Evolutionary conservation across 1,284 basidiomycete genomes (phyloP).

Genomic region (Leccinum fallax): DNA sequence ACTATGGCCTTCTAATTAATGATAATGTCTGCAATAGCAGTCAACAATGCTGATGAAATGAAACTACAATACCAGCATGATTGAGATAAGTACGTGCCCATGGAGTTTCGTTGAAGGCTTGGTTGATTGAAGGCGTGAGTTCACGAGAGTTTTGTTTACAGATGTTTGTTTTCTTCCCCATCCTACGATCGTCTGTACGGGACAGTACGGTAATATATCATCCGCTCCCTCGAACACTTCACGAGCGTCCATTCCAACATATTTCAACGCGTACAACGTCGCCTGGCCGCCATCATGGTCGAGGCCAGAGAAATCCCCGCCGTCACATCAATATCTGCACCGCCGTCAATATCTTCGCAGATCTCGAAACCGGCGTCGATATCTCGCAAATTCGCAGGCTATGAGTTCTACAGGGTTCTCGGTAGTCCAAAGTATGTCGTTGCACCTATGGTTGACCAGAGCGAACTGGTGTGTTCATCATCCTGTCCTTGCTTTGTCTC

Average conservation of each 20-base stretch:
- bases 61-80: neutral
- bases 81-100: neutral
- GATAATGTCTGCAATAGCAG: neutral
- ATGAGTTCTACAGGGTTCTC: constrained; percentile 69
- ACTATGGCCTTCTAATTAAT: neutral
- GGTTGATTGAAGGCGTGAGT: neutral
- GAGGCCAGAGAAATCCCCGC: neutral
- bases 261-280: constrained; percentile 5
- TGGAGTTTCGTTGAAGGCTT: neutral
- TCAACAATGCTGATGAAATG: neutral
- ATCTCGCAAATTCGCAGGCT: constrained; percentile 23
- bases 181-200: neutral
- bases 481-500: neutral
- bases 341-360: neutral
- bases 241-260: neutral
- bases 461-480: constrained; percentile 77
- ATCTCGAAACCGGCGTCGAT: neutral
- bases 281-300: constrained; percentile 2
- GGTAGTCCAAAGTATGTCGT: constrained; percentile 88
- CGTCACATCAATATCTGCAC: neutral
- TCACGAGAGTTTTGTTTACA: neutral
- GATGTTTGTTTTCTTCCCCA: constrained; percentile 9
- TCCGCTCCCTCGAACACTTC: neutral
- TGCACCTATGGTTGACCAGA: constrained; percentile 98
- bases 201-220: constrained; percentile 3